Percentiles rank a stretch among this genome's conserved stretches.
These are phyloP conservation scores for Mangifera indica DNA, from an alignment of 345 rosid species.

Conservation along the genomic window DNA sequence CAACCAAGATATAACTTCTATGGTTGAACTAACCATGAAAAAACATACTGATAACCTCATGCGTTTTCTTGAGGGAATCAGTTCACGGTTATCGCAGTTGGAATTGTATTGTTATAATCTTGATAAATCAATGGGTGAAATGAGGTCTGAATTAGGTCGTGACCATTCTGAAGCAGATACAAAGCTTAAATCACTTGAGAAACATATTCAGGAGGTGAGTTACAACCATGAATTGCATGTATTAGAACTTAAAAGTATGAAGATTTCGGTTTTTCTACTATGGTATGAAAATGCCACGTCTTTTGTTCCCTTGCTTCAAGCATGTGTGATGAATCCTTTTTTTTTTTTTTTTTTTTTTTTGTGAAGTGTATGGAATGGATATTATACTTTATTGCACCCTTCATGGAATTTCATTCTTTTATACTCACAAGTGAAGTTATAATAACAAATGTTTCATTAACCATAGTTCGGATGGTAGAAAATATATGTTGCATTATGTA, in stretches of 20 bases:
- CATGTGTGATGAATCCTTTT: no score
- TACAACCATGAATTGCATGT: neutral
- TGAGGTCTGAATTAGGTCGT: constrained; percentile 73
- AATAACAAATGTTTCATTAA: no score
- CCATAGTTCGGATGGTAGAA: neutral
- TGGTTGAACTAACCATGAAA: constrained; percentile 80
- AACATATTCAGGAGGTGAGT: constrained; percentile 93
- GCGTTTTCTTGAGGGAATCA: constrained; percentile 96
- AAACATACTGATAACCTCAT: constrained; percentile 68
- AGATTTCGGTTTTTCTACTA: neutral
- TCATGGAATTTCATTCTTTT: neutral
- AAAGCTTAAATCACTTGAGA: constrained; percentile 86
- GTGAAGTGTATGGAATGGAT: neutral
- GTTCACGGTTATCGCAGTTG: constrained; percentile 90
- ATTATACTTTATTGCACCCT: neutral
- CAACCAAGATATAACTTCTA: constrained; percentile 51
- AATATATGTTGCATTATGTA: neutral
- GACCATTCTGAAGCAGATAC: constrained; percentile 70
- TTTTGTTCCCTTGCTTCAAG: no score
- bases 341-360: no score
- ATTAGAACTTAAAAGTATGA: neutral
- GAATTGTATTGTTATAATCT: constrained; percentile 90
- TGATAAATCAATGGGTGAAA: constrained; percentile 91
- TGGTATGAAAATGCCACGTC: neutral
- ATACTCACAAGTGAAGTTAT: neutral